A percentile compares a stretch with the other conserved stretches of the same genome.
Evolutionary conservation across 805 yeast species (phyloP).

Genomic region (Lachancea nothofagi): DNA sequence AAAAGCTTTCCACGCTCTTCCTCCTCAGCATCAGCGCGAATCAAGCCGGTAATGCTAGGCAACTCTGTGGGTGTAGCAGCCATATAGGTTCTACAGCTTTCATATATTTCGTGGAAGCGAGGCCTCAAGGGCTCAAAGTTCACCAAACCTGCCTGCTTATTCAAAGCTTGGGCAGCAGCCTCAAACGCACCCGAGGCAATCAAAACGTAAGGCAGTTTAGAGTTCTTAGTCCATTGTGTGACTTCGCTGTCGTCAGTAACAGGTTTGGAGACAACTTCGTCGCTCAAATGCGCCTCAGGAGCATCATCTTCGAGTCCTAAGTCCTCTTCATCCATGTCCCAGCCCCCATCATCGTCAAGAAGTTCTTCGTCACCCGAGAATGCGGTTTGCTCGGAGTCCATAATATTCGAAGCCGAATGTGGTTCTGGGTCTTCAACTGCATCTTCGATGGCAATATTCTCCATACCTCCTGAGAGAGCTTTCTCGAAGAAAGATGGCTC

Average conservation of each 20-base stretch:
- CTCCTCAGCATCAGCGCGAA: conserved; percentile 58
- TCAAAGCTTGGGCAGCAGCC: conserved; percentile 87
- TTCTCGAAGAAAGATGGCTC: conserved; percentile 77
- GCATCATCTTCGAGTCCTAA: conserved; percentile 64
- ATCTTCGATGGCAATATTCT: conserved; percentile 41
- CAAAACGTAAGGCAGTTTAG: conserved; percentile 84
- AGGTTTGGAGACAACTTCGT: conserved; percentile 24
- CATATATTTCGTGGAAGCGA: conserved; percentile 79
- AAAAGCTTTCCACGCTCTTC: conserved; percentile 42
- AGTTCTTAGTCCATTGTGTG: conserved; percentile 79
- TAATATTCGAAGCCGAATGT: conserved; percentile 22
- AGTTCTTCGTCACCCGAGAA: conserved; percentile 41
- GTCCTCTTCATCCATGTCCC: conserved; percentile 80
- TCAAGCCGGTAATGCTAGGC: conserved; percentile 61
- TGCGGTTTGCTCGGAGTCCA: conserved; percentile 36
- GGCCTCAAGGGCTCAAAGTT: conserved; percentile 82
- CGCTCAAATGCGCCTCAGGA: conserved; percentile 39
- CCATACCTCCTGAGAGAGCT: conserved; percentile 75
- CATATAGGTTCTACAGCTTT: conserved; percentile 68
- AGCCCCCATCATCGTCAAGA: conserved; percentile 63
- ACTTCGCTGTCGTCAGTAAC: conserved; percentile 49
- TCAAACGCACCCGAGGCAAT: conserved; percentile 96
- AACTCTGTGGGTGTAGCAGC: conserved; percentile 65
- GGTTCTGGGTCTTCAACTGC: conserved; percentile 12
- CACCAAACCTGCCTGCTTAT: conserved; percentile 82